phyloP scores from a whole-genome alignment of 176 grass and related monocot species.

The Juncus inflexus region DNA sequence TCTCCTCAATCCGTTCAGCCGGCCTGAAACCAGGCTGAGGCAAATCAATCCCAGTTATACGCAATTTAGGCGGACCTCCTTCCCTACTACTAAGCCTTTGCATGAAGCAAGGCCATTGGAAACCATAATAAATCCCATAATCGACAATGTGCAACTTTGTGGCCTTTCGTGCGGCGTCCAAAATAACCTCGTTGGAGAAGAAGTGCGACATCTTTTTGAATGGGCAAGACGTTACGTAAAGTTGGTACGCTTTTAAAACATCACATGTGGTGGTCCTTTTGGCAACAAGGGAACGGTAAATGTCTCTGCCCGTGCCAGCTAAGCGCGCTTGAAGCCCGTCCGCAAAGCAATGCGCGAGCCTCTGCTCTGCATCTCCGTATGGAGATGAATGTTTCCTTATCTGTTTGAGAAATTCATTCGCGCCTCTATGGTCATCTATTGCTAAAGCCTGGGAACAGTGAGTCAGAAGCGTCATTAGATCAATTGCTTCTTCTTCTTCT shows the following conservation, averaged over 20 bases:
- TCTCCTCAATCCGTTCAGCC: slow-evolving; percentile 38
- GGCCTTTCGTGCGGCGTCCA: slow-evolving; percentile 22
- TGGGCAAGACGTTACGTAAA: slow-evolving; percentile 33
- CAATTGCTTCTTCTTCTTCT: not conserved
- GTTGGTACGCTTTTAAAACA: not conserved
- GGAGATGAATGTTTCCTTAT: slow-evolving; percentile 7
- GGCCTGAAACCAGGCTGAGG: slow-evolving; percentile 40
- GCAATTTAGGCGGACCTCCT: slow-evolving; percentile 25
- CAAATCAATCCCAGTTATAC: slow-evolving; percentile 46
- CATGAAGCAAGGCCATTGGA: slow-evolving; percentile 49
- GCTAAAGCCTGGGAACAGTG: not conserved
- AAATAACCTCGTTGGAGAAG: slow-evolving; percentile 33
- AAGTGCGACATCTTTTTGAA: slow-evolving; percentile 29
- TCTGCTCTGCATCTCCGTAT: not conserved
- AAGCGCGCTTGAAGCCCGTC: not conserved
- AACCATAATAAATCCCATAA: slow-evolving; percentile 41
- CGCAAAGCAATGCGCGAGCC: not conserved
- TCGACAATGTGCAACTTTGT: slow-evolving; percentile 41
- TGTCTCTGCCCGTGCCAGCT: not conserved
- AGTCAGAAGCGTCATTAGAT: not conserved
- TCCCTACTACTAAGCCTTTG: slow-evolving; percentile 30
- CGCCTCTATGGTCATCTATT: not conserved
- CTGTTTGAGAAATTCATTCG: not conserved
- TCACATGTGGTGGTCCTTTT: not conserved
- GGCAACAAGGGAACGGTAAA: not conserved